Evolutionary conservation across 768 basidiomycete species (phyloP), one percentile per base, ranked within the genome.

Genomic region (Suillus luteus): DNA sequence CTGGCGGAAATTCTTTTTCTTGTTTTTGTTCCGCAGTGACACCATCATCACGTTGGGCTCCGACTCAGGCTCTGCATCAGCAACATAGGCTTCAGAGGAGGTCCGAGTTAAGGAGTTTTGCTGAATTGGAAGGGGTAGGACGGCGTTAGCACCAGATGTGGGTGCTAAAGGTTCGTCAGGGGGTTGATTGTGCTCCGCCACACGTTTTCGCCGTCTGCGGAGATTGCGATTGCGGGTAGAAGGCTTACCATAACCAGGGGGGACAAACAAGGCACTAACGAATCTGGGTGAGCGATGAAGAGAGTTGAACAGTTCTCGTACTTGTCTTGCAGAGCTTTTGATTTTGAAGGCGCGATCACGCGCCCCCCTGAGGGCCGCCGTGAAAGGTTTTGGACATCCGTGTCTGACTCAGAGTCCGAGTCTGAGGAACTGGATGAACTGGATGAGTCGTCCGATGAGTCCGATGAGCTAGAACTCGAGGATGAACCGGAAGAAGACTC

Each of bases 21-120:
- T 92, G 74, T 91, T 92, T 74, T 90, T 91, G 72, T 90, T 92
- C 51, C 84, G 80, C 24, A 91, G 74, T 0, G 84, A 84, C 48
- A 83, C 78, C 48, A 12, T 55, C 15, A 61, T 51, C 1, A 48
- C 35, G 27, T 48, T 44, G 24, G 49, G 38, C 7, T 38, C 52
- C 10, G 65, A 64, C 71, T 52, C 52, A 6, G 52, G 80, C 64
- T 51, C 17, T 1, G 15, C 71, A 62, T 63, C 68, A 66, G 62
- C 64, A 46, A 59, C 27, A 38, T 55, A n/a, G 24, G 35, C 49
- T 37, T 17, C 57, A 40, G 44, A 52, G 38, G 46, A 27, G 19
- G 41, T 41, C 10, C n/a, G 33, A 38, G 41, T 37, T 48, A 55
- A 5, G 37, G 62, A 17, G n/a, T 51, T 64, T 31, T n/a, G 38